Percentiles rank a stretch among this genome's conserved stretches.
These are phyloP conservation scores for Fusarium anguioides DNA, from an alignment of 2,329 filamentous ascomycete species.

Conservation along the genomic window DNA sequence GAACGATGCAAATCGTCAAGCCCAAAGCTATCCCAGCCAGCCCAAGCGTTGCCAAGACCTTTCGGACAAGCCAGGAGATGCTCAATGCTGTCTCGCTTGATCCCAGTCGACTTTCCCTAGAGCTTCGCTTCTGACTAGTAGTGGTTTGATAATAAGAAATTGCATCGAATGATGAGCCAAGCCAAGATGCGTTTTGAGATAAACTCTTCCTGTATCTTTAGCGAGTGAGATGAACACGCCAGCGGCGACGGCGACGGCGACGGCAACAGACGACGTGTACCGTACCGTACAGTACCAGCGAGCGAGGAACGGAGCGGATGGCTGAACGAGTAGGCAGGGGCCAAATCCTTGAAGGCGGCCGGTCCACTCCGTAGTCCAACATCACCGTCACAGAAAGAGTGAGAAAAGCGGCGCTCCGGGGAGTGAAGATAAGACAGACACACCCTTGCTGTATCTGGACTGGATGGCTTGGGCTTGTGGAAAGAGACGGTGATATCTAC, in stretches of 20 bases:
- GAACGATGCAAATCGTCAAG: constrained; percentile 30
- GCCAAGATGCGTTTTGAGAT: constrained; percentile 31
- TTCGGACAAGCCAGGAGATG: constrained; percentile 31
- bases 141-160: constrained; percentile 32
- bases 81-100: constrained; percentile 27
- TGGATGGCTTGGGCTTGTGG: constrained; percentile 12
- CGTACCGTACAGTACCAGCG: neutral
- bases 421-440: neutral
- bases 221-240: constrained; percentile 19
- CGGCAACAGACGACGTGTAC: constrained; percentile 9
- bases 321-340: constrained; percentile 23
- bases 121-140: constrained; percentile 10
- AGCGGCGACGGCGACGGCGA: constrained; percentile 1
- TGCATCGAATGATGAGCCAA: constrained; percentile 33
- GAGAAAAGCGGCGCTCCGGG: constrained; percentile 11
- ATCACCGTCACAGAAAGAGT: constrained; percentile 30
- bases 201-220: constrained; percentile 29
- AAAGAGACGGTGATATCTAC: constrained; percentile 18
- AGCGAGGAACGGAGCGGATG: constrained; percentile 27
- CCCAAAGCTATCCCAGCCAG: constrained; percentile 16
- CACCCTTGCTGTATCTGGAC: neutral
- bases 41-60: constrained; percentile 41
- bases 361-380: constrained; percentile 29
- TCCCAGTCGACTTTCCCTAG: constrained; percentile 16
- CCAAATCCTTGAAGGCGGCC: constrained; percentile 31